Evolutionary conservation across 2,329 filamentous ascomycete genomes (phyloP).

Genomic region (Phoma herbarum): DNA sequence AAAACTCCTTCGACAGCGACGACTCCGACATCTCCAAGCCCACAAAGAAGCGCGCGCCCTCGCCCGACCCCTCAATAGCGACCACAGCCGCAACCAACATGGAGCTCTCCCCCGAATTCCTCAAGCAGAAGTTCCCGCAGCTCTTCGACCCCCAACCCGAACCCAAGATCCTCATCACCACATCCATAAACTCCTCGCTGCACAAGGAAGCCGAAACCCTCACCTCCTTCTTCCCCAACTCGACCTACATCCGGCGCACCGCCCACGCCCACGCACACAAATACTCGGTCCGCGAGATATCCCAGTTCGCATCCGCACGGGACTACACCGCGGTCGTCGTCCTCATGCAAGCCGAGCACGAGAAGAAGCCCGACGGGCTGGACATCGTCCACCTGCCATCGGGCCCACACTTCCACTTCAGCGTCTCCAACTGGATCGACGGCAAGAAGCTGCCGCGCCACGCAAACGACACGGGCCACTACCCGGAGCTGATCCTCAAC

Average conservation of each 20-base stretch:
- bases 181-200: constrained; percentile 85
- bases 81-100: constrained; percentile 67
- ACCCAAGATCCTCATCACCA: constrained; percentile 93
- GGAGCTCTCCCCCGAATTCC: constrained; percentile 67
- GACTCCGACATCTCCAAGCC: constrained; percentile 39
- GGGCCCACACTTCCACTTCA: constrained; percentile 93
- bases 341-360: constrained; percentile 77
- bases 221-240: constrained; percentile 81
- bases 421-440: constrained; percentile 88
- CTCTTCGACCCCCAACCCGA: constrained; percentile 65
- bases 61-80: constrained; percentile 52
- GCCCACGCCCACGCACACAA: constrained; percentile 86
- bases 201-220: constrained; percentile 84
- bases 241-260: constrained; percentile 82
- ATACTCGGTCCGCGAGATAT: constrained; percentile 91
- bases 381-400: constrained; percentile 84
- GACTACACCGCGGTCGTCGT: constrained; percentile 86
- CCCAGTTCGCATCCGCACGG: constrained; percentile 81
- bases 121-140: constrained; percentile 67
- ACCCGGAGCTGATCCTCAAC: constrained; percentile 89
- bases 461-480: constrained; percentile 85
- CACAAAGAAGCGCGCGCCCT: constrained; percentile 59
- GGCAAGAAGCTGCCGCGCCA: constrained; percentile 89
- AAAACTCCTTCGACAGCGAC: constrained; percentile 27
- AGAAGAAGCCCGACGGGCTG: constrained; percentile 82